Evolutionary conservation across 805 yeast species (phyloP).

Genomic region (Starmerella vitae): DNA sequence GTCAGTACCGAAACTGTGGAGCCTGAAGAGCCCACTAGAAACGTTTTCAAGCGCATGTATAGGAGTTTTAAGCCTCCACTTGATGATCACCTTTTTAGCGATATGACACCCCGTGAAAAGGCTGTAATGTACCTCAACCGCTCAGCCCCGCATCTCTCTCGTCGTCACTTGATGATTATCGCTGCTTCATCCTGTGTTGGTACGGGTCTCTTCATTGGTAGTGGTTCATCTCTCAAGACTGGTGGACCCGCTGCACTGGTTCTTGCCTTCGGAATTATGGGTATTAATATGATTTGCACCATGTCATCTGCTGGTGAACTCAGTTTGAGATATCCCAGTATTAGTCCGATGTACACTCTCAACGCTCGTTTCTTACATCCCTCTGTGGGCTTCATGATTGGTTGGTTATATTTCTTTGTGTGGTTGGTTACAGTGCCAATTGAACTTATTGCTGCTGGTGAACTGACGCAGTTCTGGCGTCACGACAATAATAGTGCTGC

Average conservation of each 20-base stretch:
- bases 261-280: conserved; percentile 47
- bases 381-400: conserved; percentile 52
- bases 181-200: conserved; percentile 78
- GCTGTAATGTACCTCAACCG: conserved; percentile 24
- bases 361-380: conserved; percentile 47
- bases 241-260: conserved; percentile 57
- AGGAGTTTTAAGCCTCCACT: conserved; percentile 26
- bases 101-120: conserved; percentile 18
- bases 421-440: conserved; percentile 49
- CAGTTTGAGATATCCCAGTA: conserved; percentile 44
- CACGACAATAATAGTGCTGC: conserved; percentile 29
- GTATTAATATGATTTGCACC: conserved; percentile 46
- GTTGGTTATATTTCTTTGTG: conserved; percentile 50
- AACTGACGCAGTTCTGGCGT: conserved; percentile 41
- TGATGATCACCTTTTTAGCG: conserved; percentile 10
- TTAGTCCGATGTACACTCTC: conserved; percentile 43
- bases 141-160: conserved; percentile 30
- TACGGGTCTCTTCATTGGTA: conserved; percentile 58
- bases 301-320: conserved; percentile 54
- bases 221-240: conserved; percentile 39
- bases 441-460: conserved; percentile 43
- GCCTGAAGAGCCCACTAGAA: not conserved
- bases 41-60: conserved; percentile 8
- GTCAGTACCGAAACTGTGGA: not conserved
- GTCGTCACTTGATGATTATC: conserved; percentile 52